Conservation (phyloP, 2,329 filamentous ascomycete genomes). For the Colletotrichum siamense region DNA sequence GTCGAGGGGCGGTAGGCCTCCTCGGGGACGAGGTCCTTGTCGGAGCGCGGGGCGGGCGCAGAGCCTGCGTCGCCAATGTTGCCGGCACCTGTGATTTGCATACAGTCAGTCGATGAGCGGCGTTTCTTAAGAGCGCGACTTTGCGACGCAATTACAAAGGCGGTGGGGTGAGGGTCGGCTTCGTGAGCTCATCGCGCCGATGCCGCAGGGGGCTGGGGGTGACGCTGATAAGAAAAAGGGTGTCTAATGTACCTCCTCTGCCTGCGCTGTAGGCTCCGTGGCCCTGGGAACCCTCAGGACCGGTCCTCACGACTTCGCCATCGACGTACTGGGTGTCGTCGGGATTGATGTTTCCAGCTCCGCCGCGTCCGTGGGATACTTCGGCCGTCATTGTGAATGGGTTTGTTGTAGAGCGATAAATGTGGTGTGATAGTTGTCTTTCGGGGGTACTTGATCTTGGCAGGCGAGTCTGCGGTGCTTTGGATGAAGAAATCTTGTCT, state of each 20-base stretch:
- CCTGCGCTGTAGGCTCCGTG: conserved; percentile 65
- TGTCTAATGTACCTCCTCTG: conserved; percentile 57
- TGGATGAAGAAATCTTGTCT: neutral
- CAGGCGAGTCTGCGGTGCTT: neutral
- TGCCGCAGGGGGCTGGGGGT: neutral
- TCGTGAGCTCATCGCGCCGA: neutral
- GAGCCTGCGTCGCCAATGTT: conserved; percentile 61
- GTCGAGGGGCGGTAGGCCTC: conserved; percentile 53
- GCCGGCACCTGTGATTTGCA: conserved; percentile 50
- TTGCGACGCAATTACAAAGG: neutral
- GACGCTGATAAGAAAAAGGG: neutral
- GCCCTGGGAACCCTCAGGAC: conserved; percentile 58
- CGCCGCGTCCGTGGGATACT: conserved; percentile 66
- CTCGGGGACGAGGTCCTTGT: conserved; percentile 59
- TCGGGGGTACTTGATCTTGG: neutral
- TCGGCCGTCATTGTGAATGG: conserved; percentile 44
- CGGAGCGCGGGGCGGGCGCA: conserved; percentile 44
- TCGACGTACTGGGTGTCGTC: conserved; percentile 67
- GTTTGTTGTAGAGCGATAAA: neutral
- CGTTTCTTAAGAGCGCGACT: neutral
- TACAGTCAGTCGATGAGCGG: neutral
- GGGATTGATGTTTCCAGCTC: conserved; percentile 65
- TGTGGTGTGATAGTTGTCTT: neutral
- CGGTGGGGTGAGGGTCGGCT: neutral
- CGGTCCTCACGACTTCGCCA: conserved; percentile 64